A percentile compares a stretch with the other conserved stretches of the same genome.
These are phyloP conservation scores for Aspergillus proliferans DNA, from an alignment of 2,329 filamentous ascomycete genomes.

Conservation along the genomic window DNA sequence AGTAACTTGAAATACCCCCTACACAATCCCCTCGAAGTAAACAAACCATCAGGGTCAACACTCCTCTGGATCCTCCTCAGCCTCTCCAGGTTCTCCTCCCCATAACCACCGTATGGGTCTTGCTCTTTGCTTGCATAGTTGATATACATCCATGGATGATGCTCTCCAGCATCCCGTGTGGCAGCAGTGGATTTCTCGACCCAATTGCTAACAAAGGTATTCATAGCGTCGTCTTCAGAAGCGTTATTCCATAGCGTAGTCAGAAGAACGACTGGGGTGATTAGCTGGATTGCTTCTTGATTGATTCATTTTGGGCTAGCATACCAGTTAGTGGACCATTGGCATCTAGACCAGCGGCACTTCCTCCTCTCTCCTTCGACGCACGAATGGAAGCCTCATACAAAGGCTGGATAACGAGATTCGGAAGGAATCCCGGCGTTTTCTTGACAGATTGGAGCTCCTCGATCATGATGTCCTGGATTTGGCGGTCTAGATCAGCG, in stretches of 20 bases:
- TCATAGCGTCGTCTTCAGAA: constrained; percentile 3
- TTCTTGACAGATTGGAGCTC: constrained; percentile 1
- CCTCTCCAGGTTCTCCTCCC: constrained; percentile 24
- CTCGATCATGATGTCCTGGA: constrained; percentile 3
- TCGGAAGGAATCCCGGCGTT: neutral
- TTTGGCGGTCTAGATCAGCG: neutral
- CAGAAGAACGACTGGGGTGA: constrained; percentile 6
- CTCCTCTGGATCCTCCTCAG: constrained; percentile 25
- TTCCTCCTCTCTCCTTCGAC: constrained; percentile 13
- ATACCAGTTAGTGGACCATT: constrained; percentile 11
- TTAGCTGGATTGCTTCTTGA: neutral
- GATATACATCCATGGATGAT: constrained; percentile 33
- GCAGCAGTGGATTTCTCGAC: constrained; percentile 5
- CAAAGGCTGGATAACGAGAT: constrained; percentile 1
- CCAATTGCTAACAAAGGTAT: constrained; percentile 3
- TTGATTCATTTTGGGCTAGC: neutral
- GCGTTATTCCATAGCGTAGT: constrained; percentile 8
- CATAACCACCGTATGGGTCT: constrained; percentile 34
- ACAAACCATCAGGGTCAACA: constrained; percentile 36
- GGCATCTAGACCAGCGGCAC: constrained; percentile 12
- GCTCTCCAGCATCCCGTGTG: constrained; percentile 7
- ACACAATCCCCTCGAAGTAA: constrained; percentile 15
- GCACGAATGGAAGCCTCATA: constrained; percentile 1
- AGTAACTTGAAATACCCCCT: constrained; percentile 8
- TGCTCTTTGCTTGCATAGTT: constrained; percentile 34